Percentiles rank a stretch among this genome's conserved stretches.
These are phyloP conservation scores for Diversispora eburnea DNA, from an alignment of 192 early-diverging fungal species.

Conservation along the genomic window DNA sequence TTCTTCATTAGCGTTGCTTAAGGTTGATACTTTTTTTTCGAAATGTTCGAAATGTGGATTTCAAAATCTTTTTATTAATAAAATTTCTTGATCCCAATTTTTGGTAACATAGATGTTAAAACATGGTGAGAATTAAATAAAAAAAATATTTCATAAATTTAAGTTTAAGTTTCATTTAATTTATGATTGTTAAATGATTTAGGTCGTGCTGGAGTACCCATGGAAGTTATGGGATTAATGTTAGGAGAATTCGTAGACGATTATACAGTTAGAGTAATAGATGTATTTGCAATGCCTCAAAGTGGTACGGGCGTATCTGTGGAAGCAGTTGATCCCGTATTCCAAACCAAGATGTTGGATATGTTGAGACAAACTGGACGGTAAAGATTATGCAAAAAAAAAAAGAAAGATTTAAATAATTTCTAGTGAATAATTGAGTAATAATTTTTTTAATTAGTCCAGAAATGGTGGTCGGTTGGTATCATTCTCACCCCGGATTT, in stretches of 20 bases:
- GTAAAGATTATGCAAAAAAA: constrained; percentile 32
- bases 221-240: constrained; percentile 99
- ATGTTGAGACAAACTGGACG: constrained; percentile 99
- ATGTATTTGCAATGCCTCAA: constrained; percentile 99
- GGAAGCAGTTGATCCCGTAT: constrained; percentile 98
- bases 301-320: constrained; percentile 98
- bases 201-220: constrained; percentile 95
- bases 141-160: constrained; percentile 7
- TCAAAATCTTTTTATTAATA: too few species aligned
- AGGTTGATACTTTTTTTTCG: constrained; percentile 49
- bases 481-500: constrained; percentile 99
- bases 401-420: background rate
- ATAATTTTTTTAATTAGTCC: constrained; percentile 54
- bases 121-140: constrained; percentile 57
- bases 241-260: constrained; percentile 99
- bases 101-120: constrained; percentile 69
- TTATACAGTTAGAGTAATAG: constrained; percentile 98
- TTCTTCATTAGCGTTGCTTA: constrained; percentile 94
- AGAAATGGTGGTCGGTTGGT: constrained; percentile 99
- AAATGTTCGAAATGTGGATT: too few species aligned
- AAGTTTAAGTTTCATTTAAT: constrained; percentile 22
- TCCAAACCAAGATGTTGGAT: constrained; percentile 99
- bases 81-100: background rate
- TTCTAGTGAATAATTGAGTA: background rate
- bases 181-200: constrained; percentile 30